A percentile compares a stretch with the other conserved stretches of the same genome.
phyloP scores from a whole-genome alignment of 1,284 basidiomycete species.

The Naganishia sp. region DNA sequence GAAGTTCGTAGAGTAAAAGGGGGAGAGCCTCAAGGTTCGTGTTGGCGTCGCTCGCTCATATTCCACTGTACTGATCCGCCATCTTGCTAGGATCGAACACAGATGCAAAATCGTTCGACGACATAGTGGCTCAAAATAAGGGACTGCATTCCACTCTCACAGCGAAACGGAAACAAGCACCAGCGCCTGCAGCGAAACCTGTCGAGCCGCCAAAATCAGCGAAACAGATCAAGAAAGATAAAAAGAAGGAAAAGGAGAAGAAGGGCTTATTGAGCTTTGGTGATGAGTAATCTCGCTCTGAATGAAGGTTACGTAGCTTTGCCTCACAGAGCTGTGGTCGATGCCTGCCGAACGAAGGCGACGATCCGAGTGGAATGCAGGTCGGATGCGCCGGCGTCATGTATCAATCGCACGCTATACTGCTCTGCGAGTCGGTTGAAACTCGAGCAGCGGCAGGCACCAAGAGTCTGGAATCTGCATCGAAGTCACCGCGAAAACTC shows the following conservation, averaged over 20 bases:
- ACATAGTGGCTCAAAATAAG: conserved; percentile 6
- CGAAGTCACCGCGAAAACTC: neutral
- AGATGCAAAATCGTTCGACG: conserved; percentile 8
- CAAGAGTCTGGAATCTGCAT: no score
- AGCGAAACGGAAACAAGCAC: conserved; percentile 14
- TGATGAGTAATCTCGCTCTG: conserved; percentile 6
- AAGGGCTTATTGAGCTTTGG: conserved; percentile 34
- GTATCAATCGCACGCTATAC: no score
- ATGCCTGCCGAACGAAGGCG: no score
- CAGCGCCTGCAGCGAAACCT: neutral
- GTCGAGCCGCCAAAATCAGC: conserved; percentile 26
- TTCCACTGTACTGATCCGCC: no score
- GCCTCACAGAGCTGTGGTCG: no score
- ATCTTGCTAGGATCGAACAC: no score
- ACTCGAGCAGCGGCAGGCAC: no score
- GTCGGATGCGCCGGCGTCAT: no score
- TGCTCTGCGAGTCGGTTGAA: no score
- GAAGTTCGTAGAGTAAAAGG: conserved; percentile 19
- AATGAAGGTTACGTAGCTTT: no score
- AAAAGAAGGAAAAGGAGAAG: conserved; percentile 35
- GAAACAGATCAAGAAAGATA: conserved; percentile 31
- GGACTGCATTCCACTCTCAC: conserved; percentile 20
- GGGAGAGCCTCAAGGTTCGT: conserved; percentile 19
- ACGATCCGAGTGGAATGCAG: no score
- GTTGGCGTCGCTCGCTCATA: neutral